Conservation (phyloP, 768 basidiomycete genomes). For the Tricholomella constricta region DNA sequence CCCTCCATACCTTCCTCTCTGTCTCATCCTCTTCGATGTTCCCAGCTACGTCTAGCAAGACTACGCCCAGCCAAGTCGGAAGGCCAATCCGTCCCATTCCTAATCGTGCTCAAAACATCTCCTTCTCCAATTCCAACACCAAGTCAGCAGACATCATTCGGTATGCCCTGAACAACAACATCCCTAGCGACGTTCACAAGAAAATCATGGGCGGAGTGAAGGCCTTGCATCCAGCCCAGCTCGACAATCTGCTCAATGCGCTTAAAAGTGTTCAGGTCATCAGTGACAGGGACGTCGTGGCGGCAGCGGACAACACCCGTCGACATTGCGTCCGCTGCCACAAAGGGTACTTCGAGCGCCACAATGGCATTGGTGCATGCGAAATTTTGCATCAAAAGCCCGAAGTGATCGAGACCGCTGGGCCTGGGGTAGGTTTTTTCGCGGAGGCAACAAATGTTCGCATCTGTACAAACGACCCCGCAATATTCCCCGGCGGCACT, state of each 20-base stretch:
- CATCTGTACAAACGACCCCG: background rate
- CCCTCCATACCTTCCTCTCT: too few species aligned
- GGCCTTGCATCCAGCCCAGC: background rate
- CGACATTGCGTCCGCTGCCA: conserved; percentile 6
- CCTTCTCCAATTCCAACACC: background rate
- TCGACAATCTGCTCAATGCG: background rate
- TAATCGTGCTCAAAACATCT: background rate
- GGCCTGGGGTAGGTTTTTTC: background rate
- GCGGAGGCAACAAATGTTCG: background rate
- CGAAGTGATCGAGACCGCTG: background rate
- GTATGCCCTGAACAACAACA: background rate
- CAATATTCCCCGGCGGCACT: background rate
- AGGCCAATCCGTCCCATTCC: background rate
- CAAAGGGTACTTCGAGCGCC: background rate
- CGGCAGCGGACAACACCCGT: background rate
- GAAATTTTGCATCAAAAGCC: background rate
- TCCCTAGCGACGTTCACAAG: background rate
- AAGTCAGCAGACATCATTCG: background rate
- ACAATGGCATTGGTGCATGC: background rate
- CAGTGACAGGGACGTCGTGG: background rate
- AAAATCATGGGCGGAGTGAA: background rate
- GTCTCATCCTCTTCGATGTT: too few species aligned
- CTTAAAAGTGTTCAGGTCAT: background rate
- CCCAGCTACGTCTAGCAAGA: background rate
- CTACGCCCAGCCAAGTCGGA: background rate